Base-by-base conservation (phyloP, 192 early-diverging fungal genomes). In the Kappamyces sp. region DNA sequence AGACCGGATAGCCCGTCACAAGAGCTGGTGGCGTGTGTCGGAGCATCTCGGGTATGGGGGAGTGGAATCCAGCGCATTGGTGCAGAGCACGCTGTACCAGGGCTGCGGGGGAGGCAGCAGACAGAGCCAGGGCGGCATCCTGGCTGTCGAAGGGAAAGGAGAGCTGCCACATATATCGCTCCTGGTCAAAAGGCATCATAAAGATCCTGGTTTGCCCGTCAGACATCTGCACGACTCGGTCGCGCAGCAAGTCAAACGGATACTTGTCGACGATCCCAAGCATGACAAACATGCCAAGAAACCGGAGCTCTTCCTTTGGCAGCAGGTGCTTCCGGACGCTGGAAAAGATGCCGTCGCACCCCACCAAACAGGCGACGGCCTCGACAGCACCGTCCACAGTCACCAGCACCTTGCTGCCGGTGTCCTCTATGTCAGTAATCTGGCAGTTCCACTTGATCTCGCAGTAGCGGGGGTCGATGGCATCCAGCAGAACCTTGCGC, bases 141-240 rank as follows among this genome's bases (percentile, higher is more conserved):
- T 63, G 52, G 9, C 35, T 11, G 8, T 41, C 9, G 31, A 63
- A 45, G 2, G 9, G 30, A 11, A 34, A 63, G 3, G 61, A 63
- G n/a, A 63, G 40, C 33, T 63, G 61, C 61, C 61, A 63, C 61
- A 63, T 63, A 6, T 30, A 45, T 35, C 61, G 51, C 46, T 45
- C 45, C 30, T 54, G 30, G 14, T 63, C 61, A 46, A 46, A 63
- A 6, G 61, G 61, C 61, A 63, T 63, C 6, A 63, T 45, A 46
- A 63, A 63, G 8, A 63, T 63, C 12, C 61, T 39, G 11, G 61
- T 47, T 6, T 15, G 31, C 31, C 52, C 52, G 47, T 63, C 45
- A 3, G 61, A 63, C 51, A 63, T 63, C 47, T 63, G 61, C 36
- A 63, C 42, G 52, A 63, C 57, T 11, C 61, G 61, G 1, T 63